Evolutionary conservation across 371 early-diverging fungal genomes (phyloP).

Genomic region (Conidiobolus incongruus): DNA sequence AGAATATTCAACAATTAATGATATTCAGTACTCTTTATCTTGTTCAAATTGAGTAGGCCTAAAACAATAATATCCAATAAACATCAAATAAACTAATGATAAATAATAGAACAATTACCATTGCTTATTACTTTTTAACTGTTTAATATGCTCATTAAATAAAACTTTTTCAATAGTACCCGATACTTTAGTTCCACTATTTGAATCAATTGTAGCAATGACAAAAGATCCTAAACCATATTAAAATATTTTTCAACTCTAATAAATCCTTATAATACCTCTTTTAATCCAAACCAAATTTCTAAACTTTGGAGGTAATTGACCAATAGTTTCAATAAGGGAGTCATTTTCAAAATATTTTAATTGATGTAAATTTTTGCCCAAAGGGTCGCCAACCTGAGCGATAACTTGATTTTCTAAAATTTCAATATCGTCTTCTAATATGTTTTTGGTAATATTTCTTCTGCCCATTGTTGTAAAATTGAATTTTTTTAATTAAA

Average conservation of each 20-base stretch:
- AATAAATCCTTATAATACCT: not conserved
- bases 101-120: not conserved
- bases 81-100: no score
- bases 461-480: constrained; percentile 1
- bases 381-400: constrained; percentile 1
- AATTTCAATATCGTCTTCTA: constrained; percentile 1
- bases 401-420: not conserved
- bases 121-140: constrained; percentile 1
- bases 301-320: constrained; percentile 2
- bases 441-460: constrained; percentile 2
- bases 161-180: constrained; percentile 4
- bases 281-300: constrained; percentile 5
- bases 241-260: not conserved
- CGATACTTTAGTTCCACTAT: not conserved
- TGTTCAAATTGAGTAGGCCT: no score
- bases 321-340: not conserved
- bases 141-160: constrained; percentile 1
- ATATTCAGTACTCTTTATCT: no score
- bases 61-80: no score
- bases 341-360: not conserved
- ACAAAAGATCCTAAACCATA: not conserved
- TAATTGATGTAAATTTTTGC: constrained; percentile 1
- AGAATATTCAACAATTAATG: not conserved
- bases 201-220: not conserved
- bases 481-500: not conserved